Percentiles rank a stretch among this genome's conserved stretches.
These are phyloP conservation scores for Suillus clintonianus DNA, from an alignment of 768 basidiomycete species.

Conservation along the genomic window DNA sequence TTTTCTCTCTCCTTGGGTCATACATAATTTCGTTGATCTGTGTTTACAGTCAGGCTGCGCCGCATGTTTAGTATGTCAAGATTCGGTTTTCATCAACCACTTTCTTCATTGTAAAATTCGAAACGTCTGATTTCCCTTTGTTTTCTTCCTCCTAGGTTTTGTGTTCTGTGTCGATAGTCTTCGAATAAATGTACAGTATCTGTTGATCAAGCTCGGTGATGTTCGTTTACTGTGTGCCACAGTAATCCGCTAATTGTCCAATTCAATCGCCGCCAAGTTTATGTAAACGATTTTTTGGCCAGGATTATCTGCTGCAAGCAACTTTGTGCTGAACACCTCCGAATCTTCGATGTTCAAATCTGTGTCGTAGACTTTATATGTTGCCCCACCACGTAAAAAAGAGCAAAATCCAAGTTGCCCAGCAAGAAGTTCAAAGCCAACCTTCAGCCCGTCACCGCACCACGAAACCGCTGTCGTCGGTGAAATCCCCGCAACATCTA, in stretches of 20 bases:
- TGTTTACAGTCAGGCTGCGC: neutral
- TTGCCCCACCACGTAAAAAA: neutral
- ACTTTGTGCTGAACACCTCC: too few relatives aligned
- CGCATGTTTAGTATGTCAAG: neutral
- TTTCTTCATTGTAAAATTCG: neutral
- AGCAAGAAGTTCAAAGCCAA: neutral
- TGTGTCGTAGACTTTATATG: neutral
- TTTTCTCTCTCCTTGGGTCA: neutral
- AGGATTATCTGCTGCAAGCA: too few relatives aligned
- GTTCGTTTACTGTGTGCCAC: neutral
- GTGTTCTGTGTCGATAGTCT: neutral
- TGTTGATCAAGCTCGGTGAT: neutral
- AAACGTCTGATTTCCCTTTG: neutral
- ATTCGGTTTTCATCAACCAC: neutral
- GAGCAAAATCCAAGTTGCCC: neutral
- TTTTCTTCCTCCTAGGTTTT: neutral
- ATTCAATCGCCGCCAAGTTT: neutral
- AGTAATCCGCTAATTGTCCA: neutral
- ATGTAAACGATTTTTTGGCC: too few relatives aligned
- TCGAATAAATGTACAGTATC: neutral
- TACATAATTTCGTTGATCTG: neutral
- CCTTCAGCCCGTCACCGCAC: neutral
- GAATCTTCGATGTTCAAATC: too few relatives aligned
- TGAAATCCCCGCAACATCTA: neutral
- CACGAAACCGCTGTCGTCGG: neutral